phyloP scores from a whole-genome alignment of 345 rosid genomes.

The Heritiera littoralis region DNA sequence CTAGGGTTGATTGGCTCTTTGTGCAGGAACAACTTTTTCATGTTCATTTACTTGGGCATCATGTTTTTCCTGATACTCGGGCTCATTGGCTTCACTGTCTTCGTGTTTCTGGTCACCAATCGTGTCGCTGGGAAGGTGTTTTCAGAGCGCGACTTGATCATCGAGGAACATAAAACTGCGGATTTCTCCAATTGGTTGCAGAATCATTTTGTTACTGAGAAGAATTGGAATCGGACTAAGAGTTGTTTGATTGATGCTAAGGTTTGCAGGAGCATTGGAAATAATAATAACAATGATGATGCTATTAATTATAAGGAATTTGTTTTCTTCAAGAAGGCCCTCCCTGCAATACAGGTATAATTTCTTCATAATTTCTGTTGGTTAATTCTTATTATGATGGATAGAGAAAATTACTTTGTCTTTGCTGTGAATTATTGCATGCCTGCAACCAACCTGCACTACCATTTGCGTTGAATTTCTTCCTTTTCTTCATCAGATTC shows the following conservation, averaged over 20 bases:
- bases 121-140: conserved; percentile 3
- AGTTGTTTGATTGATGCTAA: conserved; percentile 34
- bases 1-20: conserved; percentile 15
- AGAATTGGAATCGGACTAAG: conserved; percentile 29
- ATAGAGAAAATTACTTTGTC: too few relatives aligned
- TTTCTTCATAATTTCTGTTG: too few relatives aligned
- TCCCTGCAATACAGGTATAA: conserved; percentile 9
- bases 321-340: conserved; percentile 8
- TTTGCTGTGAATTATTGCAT: too few relatives aligned
- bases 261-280: conserved; percentile 18
- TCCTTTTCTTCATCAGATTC: too few relatives aligned
- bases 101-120: conserved; percentile 23
- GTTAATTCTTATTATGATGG: too few relatives aligned
- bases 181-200: conserved; percentile 27
- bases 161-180: conserved; percentile 8
- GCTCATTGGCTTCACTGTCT: conserved; percentile 10
- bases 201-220: conserved; percentile 9
- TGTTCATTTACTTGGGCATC: conserved; percentile 16
- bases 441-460: too few relatives aligned
- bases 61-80: conserved; percentile 9
- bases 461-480: too few relatives aligned
- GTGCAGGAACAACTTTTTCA: background rate
- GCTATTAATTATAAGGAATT: background rate
- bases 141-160: background rate
- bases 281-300: background rate